Evolutionary conservation across 495 filamentous ascomycete species (phyloP).

Genomic region (Cercophora samala): DNA sequence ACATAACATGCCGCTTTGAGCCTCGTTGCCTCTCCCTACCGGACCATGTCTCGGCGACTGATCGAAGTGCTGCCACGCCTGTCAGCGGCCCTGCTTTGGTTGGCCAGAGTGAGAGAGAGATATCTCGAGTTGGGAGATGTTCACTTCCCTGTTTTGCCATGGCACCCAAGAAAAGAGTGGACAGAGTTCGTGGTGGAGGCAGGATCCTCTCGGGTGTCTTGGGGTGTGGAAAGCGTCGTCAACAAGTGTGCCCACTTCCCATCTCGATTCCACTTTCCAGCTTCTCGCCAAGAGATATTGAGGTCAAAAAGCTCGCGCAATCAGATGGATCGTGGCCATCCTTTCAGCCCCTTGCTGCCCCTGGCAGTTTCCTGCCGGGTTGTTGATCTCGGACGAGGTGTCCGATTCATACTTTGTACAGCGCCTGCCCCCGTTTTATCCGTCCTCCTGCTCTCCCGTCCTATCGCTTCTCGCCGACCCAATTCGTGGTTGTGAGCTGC

Average conservation of each 20-base stretch:
- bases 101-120: neutral
- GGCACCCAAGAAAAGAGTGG: neutral
- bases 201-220: neutral
- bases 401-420: neutral
- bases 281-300: conserved; percentile 11
- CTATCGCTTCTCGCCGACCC: neutral
- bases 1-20: neutral
- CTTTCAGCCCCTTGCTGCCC: conserved; percentile 3
- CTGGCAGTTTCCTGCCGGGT: conserved; percentile 4
- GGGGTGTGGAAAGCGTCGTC: neutral
- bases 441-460: neutral
- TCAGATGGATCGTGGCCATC: neutral
- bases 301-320: conserved; percentile 1
- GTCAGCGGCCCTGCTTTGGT: neutral
- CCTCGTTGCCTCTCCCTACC: neutral
- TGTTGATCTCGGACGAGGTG: conserved; percentile 10
- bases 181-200: neutral
- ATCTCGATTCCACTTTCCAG: conserved; percentile 1
- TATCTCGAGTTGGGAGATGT: neutral
- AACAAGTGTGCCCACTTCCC: neutral
- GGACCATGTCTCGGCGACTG: neutral
- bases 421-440: conserved; percentile 5
- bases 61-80: neutral
- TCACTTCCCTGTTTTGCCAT: neutral
- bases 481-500: conserved; percentile 6